Percentiles rank a stretch among this genome's conserved stretches.
phyloP scores from a whole-genome alignment of 345 rosid species.

The Eucalyptus virginea region DNA sequence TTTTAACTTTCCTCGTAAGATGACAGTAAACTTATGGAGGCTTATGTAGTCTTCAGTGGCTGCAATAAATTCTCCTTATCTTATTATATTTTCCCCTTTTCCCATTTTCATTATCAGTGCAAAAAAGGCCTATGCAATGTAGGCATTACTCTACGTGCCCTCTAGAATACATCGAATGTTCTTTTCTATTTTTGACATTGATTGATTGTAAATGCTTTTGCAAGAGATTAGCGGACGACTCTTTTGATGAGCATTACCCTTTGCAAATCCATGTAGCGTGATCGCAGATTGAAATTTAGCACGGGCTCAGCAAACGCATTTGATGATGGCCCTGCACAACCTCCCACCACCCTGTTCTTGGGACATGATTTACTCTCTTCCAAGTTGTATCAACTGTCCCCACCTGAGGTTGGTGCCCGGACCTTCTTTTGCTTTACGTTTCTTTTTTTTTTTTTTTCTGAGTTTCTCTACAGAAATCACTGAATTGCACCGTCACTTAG shows the following conservation, averaged over 20 bases:
- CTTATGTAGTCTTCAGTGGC: no score
- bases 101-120: no score
- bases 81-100: no score
- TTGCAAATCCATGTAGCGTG: neutral
- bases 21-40: no score
- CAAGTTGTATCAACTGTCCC: slow-evolving; percentile 1
- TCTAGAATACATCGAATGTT: neutral
- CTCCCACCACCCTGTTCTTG: neutral
- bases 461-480: no score
- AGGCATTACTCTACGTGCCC: neutral
- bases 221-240: neutral
- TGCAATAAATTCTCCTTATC: no score
- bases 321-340: slow-evolving; percentile 2
- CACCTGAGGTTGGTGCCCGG: neutral
- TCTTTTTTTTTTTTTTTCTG: no score
- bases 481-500: neutral
- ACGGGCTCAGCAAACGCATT: slow-evolving; percentile 2
- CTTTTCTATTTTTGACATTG: neutral
- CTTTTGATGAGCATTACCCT: neutral
- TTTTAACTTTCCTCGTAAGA: no score
- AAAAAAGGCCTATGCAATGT: no score
- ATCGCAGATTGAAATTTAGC: neutral
- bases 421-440: no score
- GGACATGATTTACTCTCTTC: slow-evolving; percentile 5
- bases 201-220: neutral